phyloP scores from a whole-genome alignment of 768 basidiomycete genomes.

The Lanmaoa rubissima region DNA sequence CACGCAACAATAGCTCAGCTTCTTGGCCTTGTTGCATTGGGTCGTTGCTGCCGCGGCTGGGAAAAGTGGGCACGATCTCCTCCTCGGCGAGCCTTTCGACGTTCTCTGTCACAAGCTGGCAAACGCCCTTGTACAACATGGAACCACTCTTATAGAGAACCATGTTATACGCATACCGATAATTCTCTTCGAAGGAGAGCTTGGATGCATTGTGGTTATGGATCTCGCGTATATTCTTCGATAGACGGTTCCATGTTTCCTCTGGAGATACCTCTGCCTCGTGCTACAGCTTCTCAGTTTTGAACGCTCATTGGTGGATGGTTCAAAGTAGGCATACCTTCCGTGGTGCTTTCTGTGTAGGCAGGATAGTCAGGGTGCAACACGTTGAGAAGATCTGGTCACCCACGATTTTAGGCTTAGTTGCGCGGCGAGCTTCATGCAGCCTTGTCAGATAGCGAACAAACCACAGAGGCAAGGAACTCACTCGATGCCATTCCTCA shows the following conservation, averaged over 20 bases:
- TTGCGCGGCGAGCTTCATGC: slow-evolving; percentile 28
- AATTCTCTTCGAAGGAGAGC: slow-evolving; percentile 90
- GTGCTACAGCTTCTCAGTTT: slow-evolving; percentile 45
- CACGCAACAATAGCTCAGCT: slow-evolving; percentile 82
- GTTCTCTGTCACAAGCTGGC: slow-evolving; percentile 74
- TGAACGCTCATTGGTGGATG: not conserved
- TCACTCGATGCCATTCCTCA: slow-evolving; percentile 32
- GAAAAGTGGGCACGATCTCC: slow-evolving; percentile 80
- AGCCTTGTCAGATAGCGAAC: slow-evolving; percentile 12
- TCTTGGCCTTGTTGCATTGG: slow-evolving; percentile 76
- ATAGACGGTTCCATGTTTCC: slow-evolving; percentile 79
- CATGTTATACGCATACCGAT: slow-evolving; percentile 93
- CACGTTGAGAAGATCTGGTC: slow-evolving; percentile 19
- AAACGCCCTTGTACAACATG: slow-evolving; percentile 84
- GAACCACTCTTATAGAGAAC: slow-evolving; percentile 84
- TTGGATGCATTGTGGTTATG: slow-evolving; percentile 90
- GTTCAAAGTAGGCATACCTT: slow-evolving; percentile 37
- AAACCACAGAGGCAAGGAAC: slow-evolving; percentile 1
- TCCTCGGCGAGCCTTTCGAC: slow-evolving; percentile 75
- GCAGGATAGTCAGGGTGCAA: slow-evolving; percentile 19
- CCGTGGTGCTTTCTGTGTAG: slow-evolving; percentile 42
- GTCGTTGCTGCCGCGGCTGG: slow-evolving; percentile 64
- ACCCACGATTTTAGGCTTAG: slow-evolving; percentile 44
- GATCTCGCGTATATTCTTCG: slow-evolving; percentile 88
- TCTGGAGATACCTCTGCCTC: slow-evolving; percentile 74